phyloP scores from a whole-genome alignment of 2,329 filamentous ascomycete species.

The Helicocarpus griseus region DNA sequence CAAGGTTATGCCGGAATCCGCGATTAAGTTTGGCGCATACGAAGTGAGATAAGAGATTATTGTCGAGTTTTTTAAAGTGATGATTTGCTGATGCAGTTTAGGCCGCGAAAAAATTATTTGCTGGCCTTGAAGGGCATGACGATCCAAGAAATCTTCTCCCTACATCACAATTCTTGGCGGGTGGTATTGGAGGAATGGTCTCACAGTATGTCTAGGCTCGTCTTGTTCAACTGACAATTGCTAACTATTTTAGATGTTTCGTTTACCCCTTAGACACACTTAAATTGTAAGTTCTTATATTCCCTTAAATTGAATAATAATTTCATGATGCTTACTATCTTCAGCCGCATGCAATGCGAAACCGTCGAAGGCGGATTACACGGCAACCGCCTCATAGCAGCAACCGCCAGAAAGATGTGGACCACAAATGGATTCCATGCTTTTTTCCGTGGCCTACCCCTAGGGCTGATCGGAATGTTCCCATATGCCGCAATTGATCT shows the following conservation, averaged over 20 bases:
- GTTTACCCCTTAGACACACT: conserved; percentile 82
- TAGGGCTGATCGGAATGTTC: conserved; percentile 93
- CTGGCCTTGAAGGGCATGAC: conserved; percentile 76
- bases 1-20: conserved; percentile 98
- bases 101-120: conserved; percentile 79
- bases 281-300: conserved; percentile 44
- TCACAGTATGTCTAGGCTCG: conserved; percentile 56
- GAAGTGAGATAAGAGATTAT: conserved; percentile 45
- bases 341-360: conserved; percentile 79
- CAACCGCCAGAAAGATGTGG: conserved; percentile 82
- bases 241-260: conserved; percentile 51
- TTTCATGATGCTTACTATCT: conserved; percentile 6
- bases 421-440: conserved; percentile 60
- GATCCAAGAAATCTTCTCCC: conserved; percentile 71
- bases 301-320: conserved; percentile 5
- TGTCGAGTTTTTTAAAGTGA: conserved; percentile 4
- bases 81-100: conserved; percentile 18
- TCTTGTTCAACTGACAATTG: not conserved
- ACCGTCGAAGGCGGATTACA: conserved; percentile 76
- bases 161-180: conserved; percentile 81
- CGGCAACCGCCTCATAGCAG: conserved; percentile 71
- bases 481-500: conserved; percentile 96
- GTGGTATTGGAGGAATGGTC: conserved; percentile 85
- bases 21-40: conserved; percentile 96
- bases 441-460: conserved; percentile 85